Conservation (phyloP, 176 grass and related monocot species). For the Musa troglodytarum region DNA sequence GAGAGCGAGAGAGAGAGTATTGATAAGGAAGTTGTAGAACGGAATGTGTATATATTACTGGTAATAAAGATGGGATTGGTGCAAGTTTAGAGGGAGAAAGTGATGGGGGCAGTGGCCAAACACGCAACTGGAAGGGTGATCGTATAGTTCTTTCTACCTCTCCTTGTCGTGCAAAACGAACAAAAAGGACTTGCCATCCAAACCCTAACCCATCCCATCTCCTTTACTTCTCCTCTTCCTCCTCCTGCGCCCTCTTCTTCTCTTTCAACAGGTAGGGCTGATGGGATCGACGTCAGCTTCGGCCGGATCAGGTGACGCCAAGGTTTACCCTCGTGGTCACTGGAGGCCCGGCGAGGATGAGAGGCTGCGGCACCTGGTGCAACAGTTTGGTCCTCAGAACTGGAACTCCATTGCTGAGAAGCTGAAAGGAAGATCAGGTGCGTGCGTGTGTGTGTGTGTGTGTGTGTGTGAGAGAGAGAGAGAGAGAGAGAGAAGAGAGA, state of each 20-base stretch:
- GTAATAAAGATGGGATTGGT: no score
- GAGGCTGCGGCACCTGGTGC: slow-evolving; percentile 56
- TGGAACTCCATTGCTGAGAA: slow-evolving; percentile 99
- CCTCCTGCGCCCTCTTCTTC: background rate
- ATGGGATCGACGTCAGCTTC: slow-evolving; percentile 47
- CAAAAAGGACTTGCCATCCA: slow-evolving; percentile 56
- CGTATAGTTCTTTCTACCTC: background rate
- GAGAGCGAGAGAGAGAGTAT: background rate
- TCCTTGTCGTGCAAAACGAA: slow-evolving; percentile 69
- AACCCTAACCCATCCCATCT: slow-evolving; percentile 38
- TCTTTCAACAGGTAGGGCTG: background rate
- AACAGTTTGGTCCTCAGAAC: slow-evolving; percentile 83
- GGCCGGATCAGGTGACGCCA: slow-evolving; percentile 46
- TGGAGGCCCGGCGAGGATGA: slow-evolving; percentile 86
- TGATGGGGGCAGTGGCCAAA: background rate
- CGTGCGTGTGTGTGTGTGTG: no score
- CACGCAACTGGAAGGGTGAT: background rate
- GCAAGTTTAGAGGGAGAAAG: background rate
- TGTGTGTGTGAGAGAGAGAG: no score
- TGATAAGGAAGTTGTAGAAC: background rate
- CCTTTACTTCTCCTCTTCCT: background rate
- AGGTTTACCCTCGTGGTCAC: slow-evolving; percentile 63
- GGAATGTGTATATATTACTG: no score
- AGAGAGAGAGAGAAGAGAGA: no score
- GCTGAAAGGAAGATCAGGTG: slow-evolving; percentile 89